Evolutionary conservation across 129 eudicot genomes (phyloP), one percentile per base, ranked within the genome.

Genomic region (Flaveria bidentis): DNA sequence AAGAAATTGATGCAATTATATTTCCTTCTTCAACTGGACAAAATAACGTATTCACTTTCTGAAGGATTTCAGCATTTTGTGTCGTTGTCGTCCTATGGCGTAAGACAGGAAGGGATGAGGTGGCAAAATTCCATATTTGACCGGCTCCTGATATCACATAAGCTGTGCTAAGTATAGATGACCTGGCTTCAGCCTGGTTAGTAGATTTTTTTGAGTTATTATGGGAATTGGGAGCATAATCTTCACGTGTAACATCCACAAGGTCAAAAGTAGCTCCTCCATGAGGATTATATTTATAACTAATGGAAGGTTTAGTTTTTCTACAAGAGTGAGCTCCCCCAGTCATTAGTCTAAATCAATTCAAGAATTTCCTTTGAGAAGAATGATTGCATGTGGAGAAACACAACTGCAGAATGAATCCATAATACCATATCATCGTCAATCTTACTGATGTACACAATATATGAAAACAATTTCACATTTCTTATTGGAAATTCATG

Each of bases 81-180:
- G 75, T 60, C 17, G 79, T 56, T 83, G 74, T 71, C 70, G 76
- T 74, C 79, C 83, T 88, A 11, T 84, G 76, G 28, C 83, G 83
- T 57, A 85, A 74, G 58, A 30, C 71, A 45, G 97, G 79, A 69
- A 92, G 84, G 47, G 97, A 79, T 17, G 84, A 60, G 60, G 80
- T 72, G 68, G 97, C 93, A 84, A 74, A 52, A 61, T 78, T 74
- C 98, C 98, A 94, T 67, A 88, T 69, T 28, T 83, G 85, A 55
- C 93, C 74, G 30, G 74, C 89, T 66, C 90, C 88, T 65, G 97
- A 84, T 28, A 94, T 77, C 69, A 94, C 85, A 72, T 94, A 88
- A 42, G 83, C 41, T 4, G 98, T 91, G 84, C 90, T 91, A 75
- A 86, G 36, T 17, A 83, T 73, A 14, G 85, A 67, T 62, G 87